Percentiles rank a stretch among this genome's conserved stretches.
phyloP scores from a whole-genome alignment of 345 rosid species.

The Salix exigua region DNA sequence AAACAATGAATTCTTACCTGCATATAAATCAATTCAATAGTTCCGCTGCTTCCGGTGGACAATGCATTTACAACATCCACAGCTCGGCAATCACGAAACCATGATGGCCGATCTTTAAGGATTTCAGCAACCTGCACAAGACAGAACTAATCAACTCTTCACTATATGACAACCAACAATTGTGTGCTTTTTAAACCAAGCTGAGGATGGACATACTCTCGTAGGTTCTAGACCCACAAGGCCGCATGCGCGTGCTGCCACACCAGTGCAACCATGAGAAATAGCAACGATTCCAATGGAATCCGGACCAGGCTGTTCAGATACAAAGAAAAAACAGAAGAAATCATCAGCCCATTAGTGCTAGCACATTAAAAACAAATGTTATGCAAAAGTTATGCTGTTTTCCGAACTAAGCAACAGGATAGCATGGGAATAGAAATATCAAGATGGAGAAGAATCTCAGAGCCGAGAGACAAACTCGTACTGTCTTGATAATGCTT shows the following conservation, averaged over 20 bases:
- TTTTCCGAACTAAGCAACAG: neutral
- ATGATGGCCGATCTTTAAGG: constrained; percentile 96
- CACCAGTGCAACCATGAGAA: constrained; percentile 99
- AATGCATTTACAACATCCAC: constrained; percentile 91
- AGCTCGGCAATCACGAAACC: constrained; percentile 99
- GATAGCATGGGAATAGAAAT: neutral
- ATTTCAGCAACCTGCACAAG: constrained; percentile 82
- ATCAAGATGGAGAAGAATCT: neutral
- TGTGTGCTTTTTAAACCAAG: neutral
- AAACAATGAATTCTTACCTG: constrained; percentile 45
- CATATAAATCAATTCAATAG: constrained; percentile 96
- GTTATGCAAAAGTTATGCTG: neutral
- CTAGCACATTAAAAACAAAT: neutral
- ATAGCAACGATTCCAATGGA: constrained; percentile 99
- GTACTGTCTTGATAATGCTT: neutral
- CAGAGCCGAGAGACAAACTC: neutral
- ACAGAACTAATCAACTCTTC: neutral
- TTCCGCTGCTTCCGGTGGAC: constrained; percentile 98
- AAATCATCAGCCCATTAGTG: neutral
- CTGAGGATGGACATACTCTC: constrained; percentile 52
- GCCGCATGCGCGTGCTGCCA: constrained; percentile 99
- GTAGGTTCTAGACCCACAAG: constrained; percentile 99
- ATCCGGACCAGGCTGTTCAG: constrained; percentile 99
- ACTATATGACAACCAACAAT: neutral
- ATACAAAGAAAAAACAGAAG: neutral